Base-by-base conservation (phyloP, 257 asterid species). In the Marsdenia floribunda region DNA sequence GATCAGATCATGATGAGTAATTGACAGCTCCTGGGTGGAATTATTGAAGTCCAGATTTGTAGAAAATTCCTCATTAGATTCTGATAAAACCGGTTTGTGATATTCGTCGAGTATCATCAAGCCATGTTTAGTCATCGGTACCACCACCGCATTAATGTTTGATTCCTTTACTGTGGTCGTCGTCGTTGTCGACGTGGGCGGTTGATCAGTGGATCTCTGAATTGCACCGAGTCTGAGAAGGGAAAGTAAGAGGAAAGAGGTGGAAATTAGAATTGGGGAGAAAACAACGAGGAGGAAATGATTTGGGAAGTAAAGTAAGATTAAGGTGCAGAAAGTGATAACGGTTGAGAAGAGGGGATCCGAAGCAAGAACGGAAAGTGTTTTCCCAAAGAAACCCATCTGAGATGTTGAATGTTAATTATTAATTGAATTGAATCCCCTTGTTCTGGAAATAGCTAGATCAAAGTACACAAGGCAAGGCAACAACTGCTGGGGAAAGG, bases 181-280 rank as follows among this genome's bases (percentile, higher is more conserved):
- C 33, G 33, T 29, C 33, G 54, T 50, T 19, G 54, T 44, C 0
- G 33, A 29, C 33, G 33, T 29, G 1, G 33, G 33, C 63, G 10
- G 24, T 33, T 29, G 73, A n/a, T n/a, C n/a, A 3, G 68, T 2
- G 24, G 83, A 38, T 38, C 75, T 80, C 24, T 85, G 96, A 4
- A 77, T 60, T 0, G 91, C 91, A 76, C 96, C 92, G 54, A 87
- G 81, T 37, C 90, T 72, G 82, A 90, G 96, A 46, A 93, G 90
- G 84, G 80, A 80, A 40, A 93, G 88, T n/a, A 91, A 63, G 47
- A 93, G 84, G 70, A 86, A 40, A 0, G 87, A 76, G 21, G 96
- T 81, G 83, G 89, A 84, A 37, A 90, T 64, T 10, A 85, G 38
- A 24, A 88, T 73, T 3, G 97, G 97, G 42, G 96, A 89, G 83